Conservation (phyloP, 2,329 filamentous ascomycete genomes). For the Arthrocladium fulminans region DNA sequence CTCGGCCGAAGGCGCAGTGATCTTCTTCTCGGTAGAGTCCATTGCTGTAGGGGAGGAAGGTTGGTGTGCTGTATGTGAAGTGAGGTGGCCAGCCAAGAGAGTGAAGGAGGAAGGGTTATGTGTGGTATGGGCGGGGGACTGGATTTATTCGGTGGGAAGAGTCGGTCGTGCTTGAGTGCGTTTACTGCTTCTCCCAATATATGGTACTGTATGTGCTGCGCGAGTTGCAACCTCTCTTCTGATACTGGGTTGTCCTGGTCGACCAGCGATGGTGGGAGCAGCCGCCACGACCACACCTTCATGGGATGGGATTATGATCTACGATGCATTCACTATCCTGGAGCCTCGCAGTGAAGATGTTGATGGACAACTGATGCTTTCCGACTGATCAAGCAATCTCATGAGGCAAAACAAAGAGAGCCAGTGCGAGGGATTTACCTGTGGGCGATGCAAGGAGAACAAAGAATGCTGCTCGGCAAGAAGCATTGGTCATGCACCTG, state of each 20-base stretch:
- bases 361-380: neutral
- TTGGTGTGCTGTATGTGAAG: neutral
- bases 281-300: neutral
- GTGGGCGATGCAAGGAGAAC: neutral
- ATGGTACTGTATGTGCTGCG: too few relatives aligned
- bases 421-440: too few relatives aligned
- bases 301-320: neutral
- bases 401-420: too few relatives aligned
- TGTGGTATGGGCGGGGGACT: too few relatives aligned
- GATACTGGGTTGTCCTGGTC: neutral
- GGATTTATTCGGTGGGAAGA: too few relatives aligned
- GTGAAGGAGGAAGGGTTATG: too few relatives aligned
- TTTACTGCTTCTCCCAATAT: too few relatives aligned
- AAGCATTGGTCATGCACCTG: neutral
- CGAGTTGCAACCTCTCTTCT: too few relatives aligned
- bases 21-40: neutral
- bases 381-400: too few relatives aligned
- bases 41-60: neutral
- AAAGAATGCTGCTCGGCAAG: neutral
- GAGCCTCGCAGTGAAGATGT: neutral
- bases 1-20: neutral
- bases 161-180: too few relatives aligned
- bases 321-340: neutral
- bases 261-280: neutral
- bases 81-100: too few relatives aligned